These are phyloP conservation scores for Hamigera avellanea DNA, from an alignment of 495 filamentous ascomycete species.

Conservation along the genomic window DNA sequence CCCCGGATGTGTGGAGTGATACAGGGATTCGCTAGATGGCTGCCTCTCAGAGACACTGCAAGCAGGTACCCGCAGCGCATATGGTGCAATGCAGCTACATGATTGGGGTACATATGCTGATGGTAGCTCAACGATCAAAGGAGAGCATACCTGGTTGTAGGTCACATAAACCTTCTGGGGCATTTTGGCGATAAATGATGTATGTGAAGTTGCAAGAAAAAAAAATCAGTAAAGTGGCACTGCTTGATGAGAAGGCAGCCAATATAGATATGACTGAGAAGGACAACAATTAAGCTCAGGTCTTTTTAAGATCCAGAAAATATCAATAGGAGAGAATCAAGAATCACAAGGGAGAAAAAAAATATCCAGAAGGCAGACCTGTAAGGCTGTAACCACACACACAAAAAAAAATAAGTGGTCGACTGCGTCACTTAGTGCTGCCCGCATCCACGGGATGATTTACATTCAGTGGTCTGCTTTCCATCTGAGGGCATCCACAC, in stretches of 20 bases:
- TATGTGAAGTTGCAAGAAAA: slow-evolving; percentile 1
- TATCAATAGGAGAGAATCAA: slow-evolving; percentile 7
- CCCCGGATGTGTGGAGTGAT: background rate
- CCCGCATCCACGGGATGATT: slow-evolving; percentile 8
- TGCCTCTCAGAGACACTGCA: too few relatives aligned
- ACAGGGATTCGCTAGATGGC: too few relatives aligned
- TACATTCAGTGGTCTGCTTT: slow-evolving; percentile 1
- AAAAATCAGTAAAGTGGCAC: slow-evolving; percentile 1
- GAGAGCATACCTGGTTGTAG: slow-evolving; percentile 78
- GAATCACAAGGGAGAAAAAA: slow-evolving; percentile 5
- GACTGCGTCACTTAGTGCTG: background rate
- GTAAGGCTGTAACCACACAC: background rate
- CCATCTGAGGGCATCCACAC: slow-evolving; percentile 1
- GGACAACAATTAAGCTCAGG: too few relatives aligned
- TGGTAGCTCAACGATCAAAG: background rate
- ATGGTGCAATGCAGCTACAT: too few relatives aligned
- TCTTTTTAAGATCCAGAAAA: slow-evolving; percentile 1
- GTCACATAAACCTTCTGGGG: slow-evolving; percentile 86
- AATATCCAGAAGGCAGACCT: slow-evolving; percentile 7
- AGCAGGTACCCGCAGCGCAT: too few relatives aligned
- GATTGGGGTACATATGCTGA: background rate
- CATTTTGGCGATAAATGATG: slow-evolving; percentile 41
- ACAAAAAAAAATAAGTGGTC: background rate
- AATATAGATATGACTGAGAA: background rate
- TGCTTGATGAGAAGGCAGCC: too few relatives aligned